These are phyloP conservation scores for Lyophyllum shimeji DNA, from an alignment of 768 basidiomycete genomes.

Conservation along the genomic window DNA sequence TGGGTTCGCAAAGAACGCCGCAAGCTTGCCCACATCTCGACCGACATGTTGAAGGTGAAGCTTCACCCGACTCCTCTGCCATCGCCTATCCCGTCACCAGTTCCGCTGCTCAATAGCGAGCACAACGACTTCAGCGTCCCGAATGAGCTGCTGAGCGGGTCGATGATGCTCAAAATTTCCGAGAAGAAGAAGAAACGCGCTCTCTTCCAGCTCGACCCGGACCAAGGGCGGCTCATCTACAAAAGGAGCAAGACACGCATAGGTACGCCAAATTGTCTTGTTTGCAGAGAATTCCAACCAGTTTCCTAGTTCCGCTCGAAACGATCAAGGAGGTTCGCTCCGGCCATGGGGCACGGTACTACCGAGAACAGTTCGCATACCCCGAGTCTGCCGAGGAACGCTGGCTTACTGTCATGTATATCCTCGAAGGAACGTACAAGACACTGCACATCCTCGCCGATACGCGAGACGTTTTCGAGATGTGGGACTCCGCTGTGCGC, in stretches of 20 bases:
- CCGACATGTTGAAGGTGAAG: not conserved
- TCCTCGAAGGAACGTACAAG: conserved; percentile 76
- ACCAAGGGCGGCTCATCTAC: conserved; percentile 75
- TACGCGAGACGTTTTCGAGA: conserved; percentile 42
- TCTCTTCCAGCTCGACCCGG: conserved; percentile 69
- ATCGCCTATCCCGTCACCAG: not conserved
- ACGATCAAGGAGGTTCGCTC: conserved; percentile 85
- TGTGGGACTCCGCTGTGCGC: conserved; percentile 61
- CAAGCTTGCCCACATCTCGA: not conserved
- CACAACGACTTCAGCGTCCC: conserved; percentile 7
- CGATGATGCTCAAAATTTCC: conserved; percentile 79
- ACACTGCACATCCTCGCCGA: conserved; percentile 82
- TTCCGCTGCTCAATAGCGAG: not conserved
- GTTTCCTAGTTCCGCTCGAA: conserved; percentile 73
- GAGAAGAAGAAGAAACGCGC: conserved; percentile 69
- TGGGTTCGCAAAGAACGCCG: not conserved
- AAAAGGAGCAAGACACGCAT: conserved; percentile 61
- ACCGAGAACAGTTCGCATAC: conserved; percentile 68
- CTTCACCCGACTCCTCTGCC: not conserved
- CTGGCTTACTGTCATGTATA: conserved; percentile 88
- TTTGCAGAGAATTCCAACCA: no score
- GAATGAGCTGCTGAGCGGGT: conserved; percentile 35
- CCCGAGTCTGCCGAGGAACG: conserved; percentile 60
- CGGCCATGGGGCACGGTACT: conserved; percentile 67
- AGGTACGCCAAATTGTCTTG: no score